These are phyloP conservation scores for Spathaspora passalidarum DNA, from an alignment of 805 yeast genomes.

Conservation along the genomic window DNA sequence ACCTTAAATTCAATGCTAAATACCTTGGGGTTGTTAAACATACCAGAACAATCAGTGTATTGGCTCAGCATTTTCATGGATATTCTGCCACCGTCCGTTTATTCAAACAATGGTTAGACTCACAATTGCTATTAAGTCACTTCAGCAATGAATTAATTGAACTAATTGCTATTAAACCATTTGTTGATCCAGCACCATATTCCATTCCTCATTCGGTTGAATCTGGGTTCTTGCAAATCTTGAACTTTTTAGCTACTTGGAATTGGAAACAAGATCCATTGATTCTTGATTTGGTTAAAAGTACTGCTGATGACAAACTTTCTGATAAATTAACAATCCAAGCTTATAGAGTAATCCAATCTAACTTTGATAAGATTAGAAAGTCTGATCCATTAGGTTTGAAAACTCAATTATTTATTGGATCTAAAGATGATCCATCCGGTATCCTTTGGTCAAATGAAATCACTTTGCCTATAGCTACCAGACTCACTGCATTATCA, in stretches of 20 bases:
- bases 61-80: conserved; percentile 68
- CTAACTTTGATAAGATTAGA: conserved; percentile 66
- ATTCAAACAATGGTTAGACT: conserved; percentile 86
- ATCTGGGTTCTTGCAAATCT: conserved; percentile 74
- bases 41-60: conserved; percentile 69
- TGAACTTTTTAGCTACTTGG: conserved; percentile 77
- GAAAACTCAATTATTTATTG: conserved; percentile 77
- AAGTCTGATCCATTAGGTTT: conserved; percentile 78
- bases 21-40: conserved; percentile 74
- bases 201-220: conserved; percentile 74
- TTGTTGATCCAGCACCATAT: conserved; percentile 86
- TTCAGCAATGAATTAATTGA: conserved; percentile 79
- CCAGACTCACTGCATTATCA: conserved; percentile 84
- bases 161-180: conserved; percentile 75
- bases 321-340: conserved; percentile 62
- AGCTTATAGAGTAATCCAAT: conserved; percentile 58
- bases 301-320: conserved; percentile 35
- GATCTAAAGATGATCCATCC: conserved; percentile 78
- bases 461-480: conserved; percentile 68
- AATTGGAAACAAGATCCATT: conserved; percentile 91
- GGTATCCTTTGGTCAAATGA: conserved; percentile 80
- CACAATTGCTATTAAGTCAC: conserved; percentile 71
- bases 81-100: conserved; percentile 79
- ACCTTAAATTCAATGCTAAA: conserved; percentile 60
- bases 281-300: conserved; percentile 69